A percentile compares a stretch with the other conserved stretches of the same genome.
Evolutionary conservation across 2,329 filamentous ascomycete species (phyloP).

Genomic region (Calonectria leucothoes): DNA sequence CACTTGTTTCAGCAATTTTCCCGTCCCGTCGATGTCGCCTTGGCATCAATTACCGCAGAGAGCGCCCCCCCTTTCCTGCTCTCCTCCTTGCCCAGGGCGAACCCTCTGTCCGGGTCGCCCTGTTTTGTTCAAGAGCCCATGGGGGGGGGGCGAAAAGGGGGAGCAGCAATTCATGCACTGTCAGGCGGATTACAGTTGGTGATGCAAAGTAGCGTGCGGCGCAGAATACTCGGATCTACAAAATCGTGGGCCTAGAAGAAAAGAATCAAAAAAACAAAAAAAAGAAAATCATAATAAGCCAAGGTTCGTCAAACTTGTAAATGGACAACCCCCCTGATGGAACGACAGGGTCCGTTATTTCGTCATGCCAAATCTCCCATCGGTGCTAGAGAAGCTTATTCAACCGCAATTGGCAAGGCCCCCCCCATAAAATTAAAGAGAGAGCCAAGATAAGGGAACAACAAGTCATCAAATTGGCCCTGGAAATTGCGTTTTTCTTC

Average conservation of each 20-base stretch:
- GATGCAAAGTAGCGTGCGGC: background rate
- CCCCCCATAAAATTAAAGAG: background rate
- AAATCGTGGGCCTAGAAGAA: background rate
- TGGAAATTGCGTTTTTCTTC: background rate
- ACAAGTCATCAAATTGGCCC: background rate
- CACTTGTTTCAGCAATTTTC: constrained; percentile 20
- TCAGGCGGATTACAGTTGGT: background rate
- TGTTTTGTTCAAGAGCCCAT: background rate
- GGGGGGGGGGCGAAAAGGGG: background rate
- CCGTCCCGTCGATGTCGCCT: background rate
- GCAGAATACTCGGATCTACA: background rate
- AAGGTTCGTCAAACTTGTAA: background rate
- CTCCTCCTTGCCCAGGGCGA: background rate
- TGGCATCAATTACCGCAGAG: constrained; percentile 7
- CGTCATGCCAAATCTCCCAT: constrained; percentile 8
- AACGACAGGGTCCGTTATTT: background rate
- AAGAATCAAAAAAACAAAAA: background rate
- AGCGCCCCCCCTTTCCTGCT: background rate
- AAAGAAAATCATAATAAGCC: no score
- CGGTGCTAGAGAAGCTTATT: background rate
- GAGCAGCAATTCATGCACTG: background rate
- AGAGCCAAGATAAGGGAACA: background rate
- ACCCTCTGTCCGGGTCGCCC: no score
- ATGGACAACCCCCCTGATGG: background rate
- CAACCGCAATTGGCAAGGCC: background rate